Base-by-base conservation (phyloP, 306 rosid species). In the Clitoria ternatea region DNA sequence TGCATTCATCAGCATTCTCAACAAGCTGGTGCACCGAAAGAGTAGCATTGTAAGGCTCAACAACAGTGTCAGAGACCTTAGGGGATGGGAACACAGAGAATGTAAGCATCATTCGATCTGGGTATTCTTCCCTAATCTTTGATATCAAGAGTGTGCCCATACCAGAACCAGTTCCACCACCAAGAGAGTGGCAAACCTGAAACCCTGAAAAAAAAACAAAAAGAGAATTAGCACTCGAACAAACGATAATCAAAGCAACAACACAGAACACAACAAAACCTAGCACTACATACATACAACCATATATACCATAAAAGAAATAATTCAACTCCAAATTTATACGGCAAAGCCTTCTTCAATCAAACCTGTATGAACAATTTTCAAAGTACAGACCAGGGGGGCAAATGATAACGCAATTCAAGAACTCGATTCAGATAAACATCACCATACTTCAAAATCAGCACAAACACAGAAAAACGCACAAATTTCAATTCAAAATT, bases 131-230 rank as follows among this genome's bases (percentile, higher is more conserved):
- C 57, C 89, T 75, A 27, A 87, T 87, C 79, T 87, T 87, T 10
- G 89, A 87, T 20, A 87, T 84, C 39, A 87, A 40, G 4, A 87
- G 79, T 0, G 92, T 87, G 20, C 89, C 89, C 92, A 87, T 87
- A 43, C 92, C 84, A 0, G 92, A 87, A 33, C 92, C 89, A 11
- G 89, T 84, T 54, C 89, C 89, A 12, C 92, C 89, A 30, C 89
- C 89, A 6, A 87, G 74, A 6, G 86, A 84, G 82, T 87, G 92
- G 79, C 92, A 87, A 10, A 84, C 89, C 71, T 84, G 89, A 80
- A 82, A 87, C 19, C 89, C 89, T 86, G 77, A 59, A 82, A 79
- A 0, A 23, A 15, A 0, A 45, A 0, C 0, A 17, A 49, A 0
- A 42, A 6, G 3, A 22, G 0, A 0, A 0, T 39, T 0, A 71